Evolutionary conservation across 345 rosid genomes (phyloP).

Genomic region (Noccaea bulbosa): DNA sequence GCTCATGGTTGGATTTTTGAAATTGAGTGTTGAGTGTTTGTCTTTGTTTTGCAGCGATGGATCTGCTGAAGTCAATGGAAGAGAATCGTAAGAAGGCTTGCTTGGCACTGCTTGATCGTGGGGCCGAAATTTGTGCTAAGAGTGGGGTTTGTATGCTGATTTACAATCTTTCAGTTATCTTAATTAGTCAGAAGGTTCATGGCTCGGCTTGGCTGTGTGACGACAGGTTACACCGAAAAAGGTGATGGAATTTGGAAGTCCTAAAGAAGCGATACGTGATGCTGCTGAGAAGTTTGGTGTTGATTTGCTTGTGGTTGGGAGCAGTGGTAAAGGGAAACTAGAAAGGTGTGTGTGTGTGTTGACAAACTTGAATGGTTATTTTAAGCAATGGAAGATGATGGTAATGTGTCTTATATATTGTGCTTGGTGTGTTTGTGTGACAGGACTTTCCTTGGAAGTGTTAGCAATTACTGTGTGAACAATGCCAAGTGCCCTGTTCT

Average conservation of each 20-base stretch:
- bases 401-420: not conserved
- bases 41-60: conserved; percentile 51
- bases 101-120: conserved; percentile 46
- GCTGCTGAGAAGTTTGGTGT: conserved; percentile 60
- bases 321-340: conserved; percentile 42
- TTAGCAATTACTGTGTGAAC: conserved; percentile 55
- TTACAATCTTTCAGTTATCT: not conserved
- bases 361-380: not conserved
- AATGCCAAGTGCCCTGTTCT: conserved; percentile 64
- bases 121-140: conserved; percentile 53
- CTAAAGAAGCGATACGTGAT: conserved; percentile 60
- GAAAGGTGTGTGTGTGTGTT: conserved; percentile 62
- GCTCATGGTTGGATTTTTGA: too few relatives aligned
- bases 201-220: not conserved
- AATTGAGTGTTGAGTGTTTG: too few relatives aligned
- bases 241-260: conserved; percentile 60
- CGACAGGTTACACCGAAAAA: conserved; percentile 58
- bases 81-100: conserved; percentile 57
- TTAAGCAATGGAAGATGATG: not conserved
- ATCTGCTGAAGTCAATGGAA: conserved; percentile 51
- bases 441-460: conserved; percentile 54
- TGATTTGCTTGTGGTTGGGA: conserved; percentile 57
- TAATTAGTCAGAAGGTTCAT: too few relatives aligned
- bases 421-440: not conserved
- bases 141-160: conserved; percentile 50